These are phyloP conservation scores for Malbranchea cinnamomea DNA, from an alignment of 2,329 filamentous ascomycete genomes.

Conservation along the genomic window DNA sequence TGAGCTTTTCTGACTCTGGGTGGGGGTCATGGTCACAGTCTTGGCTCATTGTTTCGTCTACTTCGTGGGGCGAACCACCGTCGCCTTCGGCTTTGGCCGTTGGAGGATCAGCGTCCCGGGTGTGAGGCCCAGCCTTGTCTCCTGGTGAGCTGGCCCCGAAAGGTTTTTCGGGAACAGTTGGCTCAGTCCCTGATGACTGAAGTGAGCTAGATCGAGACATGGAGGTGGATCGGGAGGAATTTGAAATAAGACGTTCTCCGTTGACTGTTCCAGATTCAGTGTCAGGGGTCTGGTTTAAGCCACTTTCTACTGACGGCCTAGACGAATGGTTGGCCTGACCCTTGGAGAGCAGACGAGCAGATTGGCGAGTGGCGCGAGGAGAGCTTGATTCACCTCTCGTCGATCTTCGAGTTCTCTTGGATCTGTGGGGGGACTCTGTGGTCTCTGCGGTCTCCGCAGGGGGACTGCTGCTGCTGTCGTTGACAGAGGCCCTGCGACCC, in stretches of 20 bases:
- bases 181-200: slow-evolving; percentile 3
- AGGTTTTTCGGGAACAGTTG: slow-evolving; percentile 1
- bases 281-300: slow-evolving; percentile 2
- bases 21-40: too few species aligned
- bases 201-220: slow-evolving; percentile 3
- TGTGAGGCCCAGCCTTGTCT: slow-evolving; percentile 2
- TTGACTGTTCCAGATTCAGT: neutral
- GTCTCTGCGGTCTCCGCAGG: too few species aligned
- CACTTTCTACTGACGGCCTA: slow-evolving; percentile 5
- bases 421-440: too few species aligned
- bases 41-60: neutral
- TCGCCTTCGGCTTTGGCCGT: neutral
- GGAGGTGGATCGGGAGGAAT: neutral
- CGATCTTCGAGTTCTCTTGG: too few species aligned
- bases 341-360: slow-evolving; percentile 9
- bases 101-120: neutral
- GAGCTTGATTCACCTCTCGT: neutral
- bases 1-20: too few species aligned
- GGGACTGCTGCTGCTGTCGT: too few species aligned
- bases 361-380: slow-evolving; percentile 9
- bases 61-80: too few species aligned
- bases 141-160: slow-evolving; percentile 1
- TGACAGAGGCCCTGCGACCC: too few species aligned
- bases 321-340: slow-evolving; percentile 5
- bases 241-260: too few species aligned